A percentile compares a stretch with the other conserved stretches of the same genome.
Conservation (phyloP, 306 rosid species). For the Comarum palustre region DNA sequence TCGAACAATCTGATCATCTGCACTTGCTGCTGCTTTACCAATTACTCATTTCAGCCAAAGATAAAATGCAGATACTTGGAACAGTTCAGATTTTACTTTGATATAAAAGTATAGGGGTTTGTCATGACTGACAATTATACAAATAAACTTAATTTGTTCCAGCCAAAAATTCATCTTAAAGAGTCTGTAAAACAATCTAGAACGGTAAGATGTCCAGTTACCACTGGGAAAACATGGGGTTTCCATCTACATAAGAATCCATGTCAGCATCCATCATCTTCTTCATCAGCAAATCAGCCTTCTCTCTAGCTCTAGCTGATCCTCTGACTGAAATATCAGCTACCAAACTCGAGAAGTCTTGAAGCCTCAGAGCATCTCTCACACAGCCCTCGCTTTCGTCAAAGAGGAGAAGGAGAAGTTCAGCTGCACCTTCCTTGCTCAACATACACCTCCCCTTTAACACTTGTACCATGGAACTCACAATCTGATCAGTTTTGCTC, state of each 20-base stretch:
- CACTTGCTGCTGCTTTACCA: background rate
- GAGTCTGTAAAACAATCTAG: background rate
- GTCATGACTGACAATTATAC: background rate
- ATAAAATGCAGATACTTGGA: background rate
- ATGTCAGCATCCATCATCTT: slow-evolving; percentile 45
- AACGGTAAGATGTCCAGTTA: background rate
- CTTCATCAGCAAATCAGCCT: slow-evolving; percentile 56
- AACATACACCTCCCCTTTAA: slow-evolving; percentile 62
- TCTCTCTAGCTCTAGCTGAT: slow-evolving; percentile 56
- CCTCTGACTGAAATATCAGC: slow-evolving; percentile 83
- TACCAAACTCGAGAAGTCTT: slow-evolving; percentile 43
- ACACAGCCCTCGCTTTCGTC: slow-evolving; percentile 59
- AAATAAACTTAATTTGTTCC: background rate
- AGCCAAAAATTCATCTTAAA: background rate
- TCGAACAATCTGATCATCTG: background rate
- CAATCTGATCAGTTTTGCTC: slow-evolving; percentile 40
- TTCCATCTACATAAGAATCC: slow-evolving; percentile 28
- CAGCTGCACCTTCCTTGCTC: slow-evolving; percentile 79
- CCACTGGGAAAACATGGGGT: slow-evolving; percentile 25
- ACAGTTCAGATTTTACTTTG: background rate
- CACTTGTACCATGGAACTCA: slow-evolving; percentile 47
- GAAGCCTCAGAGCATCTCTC: slow-evolving; percentile 48
- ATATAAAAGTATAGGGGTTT: background rate
- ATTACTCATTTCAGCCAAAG: background rate
- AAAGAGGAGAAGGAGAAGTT: slow-evolving; percentile 63